These are phyloP conservation scores for Actinomortierella wolfii DNA, from an alignment of 371 early-diverging fungal genomes.

Conservation along the genomic window DNA sequence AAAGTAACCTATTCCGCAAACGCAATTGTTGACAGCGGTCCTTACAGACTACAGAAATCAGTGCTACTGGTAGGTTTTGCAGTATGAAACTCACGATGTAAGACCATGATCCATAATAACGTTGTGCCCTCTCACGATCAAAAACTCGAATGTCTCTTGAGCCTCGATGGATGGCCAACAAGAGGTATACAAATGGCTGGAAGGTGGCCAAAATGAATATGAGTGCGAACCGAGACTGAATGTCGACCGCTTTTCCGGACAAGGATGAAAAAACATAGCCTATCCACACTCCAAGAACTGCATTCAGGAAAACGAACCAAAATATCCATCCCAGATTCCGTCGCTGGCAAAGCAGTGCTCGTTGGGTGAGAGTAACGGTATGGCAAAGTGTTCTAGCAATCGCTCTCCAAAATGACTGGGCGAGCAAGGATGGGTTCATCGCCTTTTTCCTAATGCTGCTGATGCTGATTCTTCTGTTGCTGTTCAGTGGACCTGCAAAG, in stretches of 20 bases:
- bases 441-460: too few species aligned
- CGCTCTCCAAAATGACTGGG: too few species aligned
- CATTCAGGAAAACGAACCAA: slow-evolving; percentile 30
- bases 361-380: too few species aligned
- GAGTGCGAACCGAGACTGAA: slow-evolving; percentile 6
- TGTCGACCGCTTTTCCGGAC: neutral
- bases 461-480: too few species aligned
- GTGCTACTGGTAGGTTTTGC: too few species aligned
- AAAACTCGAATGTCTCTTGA: slow-evolving; percentile 4
- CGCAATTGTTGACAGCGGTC: slow-evolving; percentile 22
- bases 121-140: slow-evolving; percentile 9
- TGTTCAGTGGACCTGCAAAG: too few species aligned
- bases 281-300: neutral
- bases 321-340: slow-evolving; percentile 26
- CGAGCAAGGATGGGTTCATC: too few species aligned
- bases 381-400: too few species aligned
- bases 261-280: slow-evolving; percentile 7
- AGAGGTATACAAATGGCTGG: slow-evolving; percentile 4
- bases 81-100: slow-evolving; percentile 4
- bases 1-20: slow-evolving; percentile 27
- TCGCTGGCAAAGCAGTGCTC: too few species aligned
- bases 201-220: neutral
- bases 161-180: neutral
- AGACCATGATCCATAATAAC: slow-evolving; percentile 7
- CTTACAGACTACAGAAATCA: slow-evolving; percentile 22